phyloP scores from a whole-genome alignment of 2,329 filamentous ascomycete genomes.

The Phyllosticta paracitricarpa region DNA sequence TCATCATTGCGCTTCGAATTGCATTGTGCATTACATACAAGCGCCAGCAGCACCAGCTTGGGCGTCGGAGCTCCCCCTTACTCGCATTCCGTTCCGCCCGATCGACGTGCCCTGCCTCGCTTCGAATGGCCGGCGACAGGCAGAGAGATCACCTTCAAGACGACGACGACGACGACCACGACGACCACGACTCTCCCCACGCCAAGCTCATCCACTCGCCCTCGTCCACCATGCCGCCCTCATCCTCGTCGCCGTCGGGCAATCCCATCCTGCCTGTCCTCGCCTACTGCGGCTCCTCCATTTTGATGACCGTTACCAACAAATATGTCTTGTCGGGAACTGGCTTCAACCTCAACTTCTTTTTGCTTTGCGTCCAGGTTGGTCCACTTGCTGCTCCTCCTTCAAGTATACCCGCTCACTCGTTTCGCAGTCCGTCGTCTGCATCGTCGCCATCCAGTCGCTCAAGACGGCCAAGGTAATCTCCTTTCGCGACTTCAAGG shows the following conservation, averaged over 20 bases:
- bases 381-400: conserved; percentile 18
- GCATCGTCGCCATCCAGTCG: conserved; percentile 70
- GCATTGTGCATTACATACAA: background rate
- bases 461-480: conserved; percentile 79
- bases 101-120: background rate
- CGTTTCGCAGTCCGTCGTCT: conserved; percentile 65
- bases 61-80: background rate
- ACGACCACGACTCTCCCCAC: conserved; percentile 44
- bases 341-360: conserved; percentile 92
- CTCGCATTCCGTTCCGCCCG: conserved; percentile 5
- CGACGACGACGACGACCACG: conserved; percentile 56
- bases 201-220: conserved; percentile 42
- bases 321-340: conserved; percentile 93
- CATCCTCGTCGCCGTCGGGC: conserved; percentile 47
- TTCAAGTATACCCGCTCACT: conserved; percentile 14
- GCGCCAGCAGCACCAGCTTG: background rate
- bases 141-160: conserved; percentile 47
- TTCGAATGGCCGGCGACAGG: conserved; percentile 76
- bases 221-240: conserved; percentile 41
- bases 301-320: conserved; percentile 99
- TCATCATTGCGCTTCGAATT: background rate
- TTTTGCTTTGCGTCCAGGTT: conserved; percentile 89
- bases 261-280: conserved; percentile 73
- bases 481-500: conserved; percentile 73
- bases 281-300: conserved; percentile 90